These are phyloP conservation scores for Aspergillus olivimuriae DNA, from an alignment of 495 filamentous ascomycete species.

Conservation along the genomic window DNA sequence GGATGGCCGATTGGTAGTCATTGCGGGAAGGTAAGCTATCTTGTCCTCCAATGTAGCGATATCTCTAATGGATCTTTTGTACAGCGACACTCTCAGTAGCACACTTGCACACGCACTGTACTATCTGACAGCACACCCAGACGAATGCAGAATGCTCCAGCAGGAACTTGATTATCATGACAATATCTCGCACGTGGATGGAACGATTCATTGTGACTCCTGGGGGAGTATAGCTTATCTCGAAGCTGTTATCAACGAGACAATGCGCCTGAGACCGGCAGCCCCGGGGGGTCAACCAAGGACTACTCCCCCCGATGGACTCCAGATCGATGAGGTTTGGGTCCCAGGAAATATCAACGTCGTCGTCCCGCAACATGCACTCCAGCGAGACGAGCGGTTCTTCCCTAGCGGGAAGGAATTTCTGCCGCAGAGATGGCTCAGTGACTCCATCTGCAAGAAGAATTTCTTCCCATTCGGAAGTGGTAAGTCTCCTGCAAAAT, in stretches of 20 bases:
- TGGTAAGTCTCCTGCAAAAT: slow-evolving; percentile 18
- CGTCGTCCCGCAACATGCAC: slow-evolving; percentile 27
- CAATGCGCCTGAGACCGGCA: slow-evolving; percentile 45
- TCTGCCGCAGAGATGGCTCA: slow-evolving; percentile 52
- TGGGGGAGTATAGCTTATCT: slow-evolving; percentile 41
- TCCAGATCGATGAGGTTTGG: slow-evolving; percentile 18
- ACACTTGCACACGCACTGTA: slow-evolving; percentile 31
- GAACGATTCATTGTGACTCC: slow-evolving; percentile 10
- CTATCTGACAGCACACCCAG: slow-evolving; percentile 27
- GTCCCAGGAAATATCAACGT: slow-evolving; percentile 24
- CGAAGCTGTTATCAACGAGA: slow-evolving; percentile 47
- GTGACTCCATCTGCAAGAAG: slow-evolving; percentile 32
- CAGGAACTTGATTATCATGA: slow-evolving; percentile 14
- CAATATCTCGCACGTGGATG: not conserved
- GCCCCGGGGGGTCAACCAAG: slow-evolving; percentile 35
- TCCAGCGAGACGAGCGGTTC: slow-evolving; percentile 24
- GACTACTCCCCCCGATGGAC: slow-evolving; percentile 19
- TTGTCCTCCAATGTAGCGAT: no score
- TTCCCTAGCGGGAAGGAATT: slow-evolving; percentile 36
- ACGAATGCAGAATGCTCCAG: slow-evolving; percentile 16
- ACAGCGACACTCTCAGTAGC: slow-evolving; percentile 27
- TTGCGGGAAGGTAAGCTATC: slow-evolving; percentile 23
- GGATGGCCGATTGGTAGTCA: slow-evolving; percentile 17
- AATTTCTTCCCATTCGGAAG: slow-evolving; percentile 48
- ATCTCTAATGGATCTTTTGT: no score